phyloP scores from a whole-genome alignment of 768 basidiomycete species.

The Tylopilus balloui region DNA sequence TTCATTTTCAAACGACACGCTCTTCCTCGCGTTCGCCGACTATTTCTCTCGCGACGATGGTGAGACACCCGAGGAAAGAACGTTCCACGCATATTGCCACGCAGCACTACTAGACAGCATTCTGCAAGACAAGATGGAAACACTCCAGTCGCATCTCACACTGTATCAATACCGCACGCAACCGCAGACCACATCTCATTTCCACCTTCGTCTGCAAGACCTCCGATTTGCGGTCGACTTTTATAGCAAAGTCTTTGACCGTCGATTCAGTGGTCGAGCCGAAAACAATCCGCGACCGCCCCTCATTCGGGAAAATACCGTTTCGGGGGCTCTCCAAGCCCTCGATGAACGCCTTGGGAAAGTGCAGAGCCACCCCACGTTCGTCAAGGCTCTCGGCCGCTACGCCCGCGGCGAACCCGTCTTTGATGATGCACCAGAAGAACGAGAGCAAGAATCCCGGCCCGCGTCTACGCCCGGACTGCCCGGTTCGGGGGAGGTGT shows the following conservation, averaged over 20 bases:
- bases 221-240: slow-evolving; percentile 72
- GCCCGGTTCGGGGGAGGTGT: slow-evolving; percentile 13
- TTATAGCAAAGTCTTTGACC: slow-evolving; percentile 69
- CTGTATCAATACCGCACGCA: slow-evolving; percentile 66
- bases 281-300: slow-evolving; percentile 64
- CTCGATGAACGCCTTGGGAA: slow-evolving; percentile 55
- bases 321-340: slow-evolving; percentile 59
- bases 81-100: slow-evolving; percentile 70
- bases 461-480: slow-evolving; percentile 8
- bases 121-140: slow-evolving; percentile 82
- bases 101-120: slow-evolving; percentile 82
- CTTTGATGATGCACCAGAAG: slow-evolving; percentile 22
- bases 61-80: slow-evolving; percentile 52
- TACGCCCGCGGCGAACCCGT: slow-evolving; percentile 56
- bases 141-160: slow-evolving; percentile 69
- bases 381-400: slow-evolving; percentile 36
- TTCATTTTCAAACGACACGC: slow-evolving; percentile 77
- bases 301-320: slow-evolving; percentile 67
- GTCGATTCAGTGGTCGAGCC: slow-evolving; percentile 66
- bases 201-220: slow-evolving; percentile 67
- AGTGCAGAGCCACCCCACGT: slow-evolving; percentile 27
- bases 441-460: no score
- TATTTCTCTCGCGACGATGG: slow-evolving; percentile 63
- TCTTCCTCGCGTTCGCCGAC: slow-evolving; percentile 79
- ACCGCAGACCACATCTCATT: slow-evolving; percentile 53